Conservation (phyloP, 139 green algal genomes). For the Monoraphidium neglectum region DNA sequence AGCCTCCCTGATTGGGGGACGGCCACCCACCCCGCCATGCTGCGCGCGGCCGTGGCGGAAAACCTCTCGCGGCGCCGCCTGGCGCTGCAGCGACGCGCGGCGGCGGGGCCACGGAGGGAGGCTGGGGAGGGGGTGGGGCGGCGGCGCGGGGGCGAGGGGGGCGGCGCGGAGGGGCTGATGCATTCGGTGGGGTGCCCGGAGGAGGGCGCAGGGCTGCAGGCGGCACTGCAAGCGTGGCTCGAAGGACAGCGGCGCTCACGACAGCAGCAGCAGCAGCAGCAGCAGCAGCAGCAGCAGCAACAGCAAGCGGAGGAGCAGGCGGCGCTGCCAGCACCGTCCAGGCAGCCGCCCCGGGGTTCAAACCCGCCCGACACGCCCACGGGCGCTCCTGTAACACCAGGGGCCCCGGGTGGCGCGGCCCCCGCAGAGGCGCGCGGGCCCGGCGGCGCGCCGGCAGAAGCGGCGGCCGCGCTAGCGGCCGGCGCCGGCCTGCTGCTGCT, state of each 20-base stretch:
- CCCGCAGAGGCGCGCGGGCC: no score
- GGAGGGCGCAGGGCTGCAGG: neutral
- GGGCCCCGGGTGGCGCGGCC: no score
- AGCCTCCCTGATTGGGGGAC: neutral
- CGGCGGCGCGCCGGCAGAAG: no score
- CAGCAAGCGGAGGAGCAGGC: neutral
- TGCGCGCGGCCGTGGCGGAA: neutral
- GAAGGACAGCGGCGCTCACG: neutral
- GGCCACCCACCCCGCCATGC: neutral
- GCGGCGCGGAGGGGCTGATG: neutral
- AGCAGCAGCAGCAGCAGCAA: slow-evolving; percentile 11
- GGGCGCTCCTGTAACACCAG: no score
- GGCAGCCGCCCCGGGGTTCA: no score
- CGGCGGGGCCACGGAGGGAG: neutral
- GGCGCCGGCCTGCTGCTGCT: no score
- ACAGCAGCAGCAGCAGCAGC: slow-evolving; percentile 5
- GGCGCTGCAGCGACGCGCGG: neutral
- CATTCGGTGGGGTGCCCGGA: neutral
- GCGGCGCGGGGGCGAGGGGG: neutral
- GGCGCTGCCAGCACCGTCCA: neutral
- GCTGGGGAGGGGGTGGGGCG: neutral
- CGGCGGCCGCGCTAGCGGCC: no score
- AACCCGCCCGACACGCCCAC: no score
- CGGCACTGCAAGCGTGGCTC: neutral
- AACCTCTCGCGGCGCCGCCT: neutral